phyloP scores from a whole-genome alignment of 306 rosid species.

The Neltuma alba region DNA sequence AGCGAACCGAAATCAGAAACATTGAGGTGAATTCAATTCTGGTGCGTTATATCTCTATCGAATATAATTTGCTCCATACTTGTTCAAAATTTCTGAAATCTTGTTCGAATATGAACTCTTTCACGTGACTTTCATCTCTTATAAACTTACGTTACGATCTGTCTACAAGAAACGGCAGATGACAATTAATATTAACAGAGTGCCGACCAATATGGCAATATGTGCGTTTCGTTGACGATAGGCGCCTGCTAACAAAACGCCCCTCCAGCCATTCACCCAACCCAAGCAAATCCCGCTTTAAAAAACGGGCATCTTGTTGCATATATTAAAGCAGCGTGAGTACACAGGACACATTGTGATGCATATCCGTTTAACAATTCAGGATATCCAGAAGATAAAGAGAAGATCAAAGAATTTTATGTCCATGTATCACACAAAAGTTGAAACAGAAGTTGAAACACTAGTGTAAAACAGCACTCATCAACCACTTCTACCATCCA shows the following conservation, averaged over 20 bases:
- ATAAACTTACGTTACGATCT: not conserved
- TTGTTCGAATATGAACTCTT: not conserved
- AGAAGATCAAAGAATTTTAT: slow-evolving; percentile 1
- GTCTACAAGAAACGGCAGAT: not conserved
- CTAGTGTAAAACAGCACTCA: not conserved
- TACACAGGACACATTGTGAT: not conserved
- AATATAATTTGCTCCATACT: not conserved
- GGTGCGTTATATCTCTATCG: not conserved
- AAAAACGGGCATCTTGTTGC: not conserved
- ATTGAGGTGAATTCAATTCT: not conserved
- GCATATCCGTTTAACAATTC: slow-evolving; percentile 30
- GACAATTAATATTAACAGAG: not conserved
- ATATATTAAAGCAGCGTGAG: slow-evolving; percentile 16
- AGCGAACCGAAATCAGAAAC: not conserved
- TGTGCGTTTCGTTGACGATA: not conserved
- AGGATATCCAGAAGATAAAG: slow-evolving; percentile 18
- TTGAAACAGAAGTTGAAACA: not conserved
- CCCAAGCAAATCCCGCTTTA: not conserved
- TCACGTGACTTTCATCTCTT: not conserved
- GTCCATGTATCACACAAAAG: not conserved
- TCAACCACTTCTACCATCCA: slow-evolving; percentile 71
- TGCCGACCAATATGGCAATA: no score
- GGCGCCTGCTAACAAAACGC: not conserved
- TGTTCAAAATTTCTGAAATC: not conserved
- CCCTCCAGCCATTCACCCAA: not conserved